Evolutionary conservation across 352 stramenopile genomes (phyloP), one percentile per base, ranked within the genome.

Genomic region (Pythium plurisporium): DNA sequence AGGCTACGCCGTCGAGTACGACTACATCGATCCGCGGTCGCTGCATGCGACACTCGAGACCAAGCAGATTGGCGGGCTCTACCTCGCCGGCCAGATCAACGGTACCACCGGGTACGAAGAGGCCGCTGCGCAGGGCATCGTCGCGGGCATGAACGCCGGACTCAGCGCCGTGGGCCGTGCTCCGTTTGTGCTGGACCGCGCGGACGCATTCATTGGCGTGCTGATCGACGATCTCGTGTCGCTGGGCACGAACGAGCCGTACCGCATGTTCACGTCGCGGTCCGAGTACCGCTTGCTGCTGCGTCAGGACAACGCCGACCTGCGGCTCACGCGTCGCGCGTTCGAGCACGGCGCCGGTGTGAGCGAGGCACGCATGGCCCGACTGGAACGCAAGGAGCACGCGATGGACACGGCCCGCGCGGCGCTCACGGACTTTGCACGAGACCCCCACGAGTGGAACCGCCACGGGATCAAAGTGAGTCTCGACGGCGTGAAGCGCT

Each of bases 1-100:
- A 22, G 97, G 95, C 22, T 99, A 99, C 67, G 96, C 98, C n/a
- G 97, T 99, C n/a, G 97, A 99, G 76, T 99, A 99, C 65, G 96
- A 99, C 79, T 99, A 96, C 68, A 80, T 99, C 37, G 96, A 99
- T 62, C 96, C 96, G 11, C 85, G 91, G 55, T 94, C 86, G 22
- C 74, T 99, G 9, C 86, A 90, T 27, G 79, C 97, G 42, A 98
- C 94, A 20, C 75, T 99, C 11, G 95, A 99, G 77, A 98, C 94
- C 6, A 98, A 98, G 70, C 82, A 88, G 56, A 90, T 98, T 38
- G 51, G 55, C 22, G 83, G 83, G 8, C 69, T 99, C 33, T 99
- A 96, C 69, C 76, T 99, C 15, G 96, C 97, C 0, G 97, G 97
- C 9, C 96, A 99, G 78, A 99, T 99, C 70, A 99, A 98, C 69